Evolutionary conservation across 441 rosid genomes (phyloP).

Genomic region (Omphalea diandra): DNA sequence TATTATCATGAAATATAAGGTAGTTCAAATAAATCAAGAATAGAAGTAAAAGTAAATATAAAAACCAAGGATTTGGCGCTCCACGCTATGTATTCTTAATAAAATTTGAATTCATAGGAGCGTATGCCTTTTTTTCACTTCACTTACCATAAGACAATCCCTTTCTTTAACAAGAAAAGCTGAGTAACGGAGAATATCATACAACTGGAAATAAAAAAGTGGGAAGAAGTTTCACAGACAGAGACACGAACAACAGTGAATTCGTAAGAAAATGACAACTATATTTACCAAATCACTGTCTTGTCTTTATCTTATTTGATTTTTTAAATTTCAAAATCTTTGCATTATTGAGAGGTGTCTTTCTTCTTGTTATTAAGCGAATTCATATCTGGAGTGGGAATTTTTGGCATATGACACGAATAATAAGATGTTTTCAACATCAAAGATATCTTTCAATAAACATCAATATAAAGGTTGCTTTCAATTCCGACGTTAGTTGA

Average conservation of each 20-base stretch:
- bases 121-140: constrained; percentile 20
- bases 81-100: no score
- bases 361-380: background rate
- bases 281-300: background rate
- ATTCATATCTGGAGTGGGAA: no score
- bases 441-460: no score
- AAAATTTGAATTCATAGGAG: constrained; percentile 18
- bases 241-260: background rate
- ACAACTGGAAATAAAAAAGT: background rate
- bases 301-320: background rate
- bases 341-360: background rate
- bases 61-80: no score
- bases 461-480: no score
- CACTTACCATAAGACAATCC: background rate
- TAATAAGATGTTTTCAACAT: no score
- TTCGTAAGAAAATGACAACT: background rate
- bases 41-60: no score
- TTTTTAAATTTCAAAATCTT: constrained; percentile 14
- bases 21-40: no score
- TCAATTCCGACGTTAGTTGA: no score
- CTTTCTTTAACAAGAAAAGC: background rate
- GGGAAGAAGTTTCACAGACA: background rate
- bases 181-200: background rate
- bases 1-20: no score
- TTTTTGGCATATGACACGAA: no score